These are phyloP conservation scores for Scedosporium dehoogii DNA, from an alignment of 2,329 filamentous ascomycete genomes.

Conservation along the genomic window DNA sequence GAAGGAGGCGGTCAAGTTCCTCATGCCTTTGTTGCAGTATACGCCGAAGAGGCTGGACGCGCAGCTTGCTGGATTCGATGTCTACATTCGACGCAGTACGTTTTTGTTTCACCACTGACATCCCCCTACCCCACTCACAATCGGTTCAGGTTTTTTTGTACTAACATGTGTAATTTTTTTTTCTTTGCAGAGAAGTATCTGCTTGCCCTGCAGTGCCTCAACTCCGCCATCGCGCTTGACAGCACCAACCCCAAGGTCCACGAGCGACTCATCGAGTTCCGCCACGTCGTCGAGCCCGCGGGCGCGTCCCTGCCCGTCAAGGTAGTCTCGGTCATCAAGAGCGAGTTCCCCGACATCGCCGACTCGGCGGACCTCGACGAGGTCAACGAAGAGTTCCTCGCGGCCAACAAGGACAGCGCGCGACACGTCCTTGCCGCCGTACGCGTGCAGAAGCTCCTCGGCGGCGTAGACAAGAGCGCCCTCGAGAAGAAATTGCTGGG, in stretches of 20 bases:
- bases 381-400: constrained; percentile 57
- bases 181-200: constrained; percentile 63
- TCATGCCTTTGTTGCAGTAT: constrained; percentile 71
- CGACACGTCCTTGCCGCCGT: constrained; percentile 55
- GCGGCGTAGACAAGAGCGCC: constrained; percentile 39
- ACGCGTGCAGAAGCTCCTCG: constrained; percentile 47
- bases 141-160: too few relatives aligned
- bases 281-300: constrained; percentile 46
- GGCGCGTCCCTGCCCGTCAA: constrained; percentile 52
- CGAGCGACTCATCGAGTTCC: constrained; percentile 63
- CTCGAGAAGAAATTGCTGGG: constrained; percentile 53
- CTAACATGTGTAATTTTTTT: background rate
- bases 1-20: constrained; percentile 77
- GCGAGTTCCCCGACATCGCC: constrained; percentile 40
- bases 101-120: too few relatives aligned
- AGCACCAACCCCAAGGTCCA: constrained; percentile 62
- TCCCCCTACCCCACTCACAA: too few relatives aligned
- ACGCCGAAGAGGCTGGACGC: constrained; percentile 72
- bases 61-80: constrained; percentile 81
- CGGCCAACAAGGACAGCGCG: constrained; percentile 51
- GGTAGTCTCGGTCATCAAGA: constrained; percentile 58
- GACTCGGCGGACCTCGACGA: constrained; percentile 47
- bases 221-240: constrained; percentile 61
- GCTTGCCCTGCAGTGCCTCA: constrained; percentile 77
- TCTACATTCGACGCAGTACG: constrained; percentile 76